Conservation (phyloP, 2,329 filamentous ascomycete species). For the Metarhizium brunneum region DNA sequence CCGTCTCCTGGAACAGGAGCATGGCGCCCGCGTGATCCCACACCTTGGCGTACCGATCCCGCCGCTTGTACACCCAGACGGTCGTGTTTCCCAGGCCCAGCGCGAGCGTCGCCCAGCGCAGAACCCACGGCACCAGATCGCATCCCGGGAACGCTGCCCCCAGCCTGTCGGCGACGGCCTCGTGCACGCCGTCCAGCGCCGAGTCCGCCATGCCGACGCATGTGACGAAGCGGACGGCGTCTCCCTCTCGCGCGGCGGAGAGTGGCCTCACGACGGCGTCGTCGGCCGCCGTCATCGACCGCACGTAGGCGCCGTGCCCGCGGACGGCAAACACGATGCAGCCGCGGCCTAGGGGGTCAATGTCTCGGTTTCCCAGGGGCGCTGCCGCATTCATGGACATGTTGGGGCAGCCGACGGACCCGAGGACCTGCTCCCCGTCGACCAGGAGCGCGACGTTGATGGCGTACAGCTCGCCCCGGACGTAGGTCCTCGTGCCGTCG, state of each 20-base stretch:
- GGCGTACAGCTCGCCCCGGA: constrained; percentile 44
- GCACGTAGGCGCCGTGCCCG: constrained; percentile 38
- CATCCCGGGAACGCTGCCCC: constrained; percentile 32
- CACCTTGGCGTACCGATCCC: constrained; percentile 40
- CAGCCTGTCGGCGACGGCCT: constrained; percentile 31
- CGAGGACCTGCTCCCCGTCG: constrained; percentile 38
- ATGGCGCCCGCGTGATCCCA: constrained; percentile 55
- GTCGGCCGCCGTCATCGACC: constrained; percentile 24
- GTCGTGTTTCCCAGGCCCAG: constrained; percentile 44
- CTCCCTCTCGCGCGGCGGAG: constrained; percentile 15
- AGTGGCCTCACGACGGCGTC: constrained; percentile 22
- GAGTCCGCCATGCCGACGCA: constrained; percentile 38
- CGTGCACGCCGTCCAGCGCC: constrained; percentile 37
- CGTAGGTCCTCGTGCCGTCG: constrained; percentile 49
- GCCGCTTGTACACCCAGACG: constrained; percentile 45
- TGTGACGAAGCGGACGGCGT: constrained; percentile 33
- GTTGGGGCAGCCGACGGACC: constrained; percentile 40
- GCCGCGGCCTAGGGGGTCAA: constrained; percentile 34
- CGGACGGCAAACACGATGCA: constrained; percentile 41
- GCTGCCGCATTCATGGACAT: constrained; percentile 28
- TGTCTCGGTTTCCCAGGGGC: constrained; percentile 32
- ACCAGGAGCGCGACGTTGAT: constrained; percentile 46
- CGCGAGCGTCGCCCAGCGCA: constrained; percentile 44
- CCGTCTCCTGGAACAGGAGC: constrained; percentile 47
- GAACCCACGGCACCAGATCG: constrained; percentile 48